Evolutionary conservation across 768 basidiomycete genomes (phyloP), one percentile per base, ranked within the genome.

Genomic region (Leccinum arenicola): DNA sequence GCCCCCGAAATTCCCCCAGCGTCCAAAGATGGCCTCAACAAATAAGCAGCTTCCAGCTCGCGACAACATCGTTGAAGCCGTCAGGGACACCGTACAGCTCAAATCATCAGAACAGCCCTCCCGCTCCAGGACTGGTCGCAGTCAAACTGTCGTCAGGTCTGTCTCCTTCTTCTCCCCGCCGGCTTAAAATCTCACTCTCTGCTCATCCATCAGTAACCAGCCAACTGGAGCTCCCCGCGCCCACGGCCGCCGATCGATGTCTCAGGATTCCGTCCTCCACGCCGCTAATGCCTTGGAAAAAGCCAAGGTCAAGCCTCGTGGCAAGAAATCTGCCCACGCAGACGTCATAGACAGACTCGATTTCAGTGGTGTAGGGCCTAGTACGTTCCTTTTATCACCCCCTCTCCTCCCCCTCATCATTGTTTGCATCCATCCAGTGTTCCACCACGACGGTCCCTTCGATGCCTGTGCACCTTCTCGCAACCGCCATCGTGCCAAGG

Each of bases 381-480:
- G 92, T 93, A 69, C 63, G 91, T 83, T 50, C 61, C 57, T 63
- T 58, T 58, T 35, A 61, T 36, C 7, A 17, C 11, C 19, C 27
- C 38, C 5, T 57, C 6, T 29, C 35, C 31, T 33, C 29, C 45
- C 35, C 36, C 50, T 58, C 60, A 57, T 50, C 45, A 19, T 54
- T 35, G 53, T 56, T 25, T 29, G 52, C 55, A 27, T 29, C 56
- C 55, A 27, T 29, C 54, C 64, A 94, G 92, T 91, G 85, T 91
- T 94, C 75, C 92, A 95, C 68, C 92, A 95, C 68, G 93, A 94
- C 67, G 92, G 92, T 31, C 93, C 92, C 12, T 95, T 94, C 71
- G 92, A 95, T 69, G 93, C 92, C 29, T 93, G 91, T 69, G 92
- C 92, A 3, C 92, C 92, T 1, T 93, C 92, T 50, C 88, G 93